These are phyloP conservation scores for Articulospora tetracladia DNA, from an alignment of 495 filamentous ascomycete genomes.

Conservation along the genomic window DNA sequence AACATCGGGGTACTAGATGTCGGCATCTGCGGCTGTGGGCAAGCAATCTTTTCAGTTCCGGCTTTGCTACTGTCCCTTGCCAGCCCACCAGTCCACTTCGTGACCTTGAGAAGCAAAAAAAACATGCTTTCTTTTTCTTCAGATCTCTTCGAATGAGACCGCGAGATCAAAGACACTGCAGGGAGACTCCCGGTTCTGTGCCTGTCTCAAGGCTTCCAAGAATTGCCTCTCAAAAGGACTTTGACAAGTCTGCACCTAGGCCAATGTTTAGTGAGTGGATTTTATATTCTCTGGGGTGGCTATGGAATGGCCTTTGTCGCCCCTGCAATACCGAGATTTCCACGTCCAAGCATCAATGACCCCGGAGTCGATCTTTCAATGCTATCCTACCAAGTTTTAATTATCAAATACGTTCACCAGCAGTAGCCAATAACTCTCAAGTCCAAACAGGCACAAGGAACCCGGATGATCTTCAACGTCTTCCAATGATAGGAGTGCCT, in stretches of 20 bases:
- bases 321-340: neutral
- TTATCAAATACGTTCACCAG: neutral
- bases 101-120: neutral
- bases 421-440: neutral
- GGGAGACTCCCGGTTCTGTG: conserved; percentile 7
- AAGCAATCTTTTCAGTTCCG: neutral
- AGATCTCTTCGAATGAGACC: neutral
- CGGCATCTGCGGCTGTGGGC: neutral
- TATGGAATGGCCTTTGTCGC: too few relatives aligned
- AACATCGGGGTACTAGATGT: neutral
- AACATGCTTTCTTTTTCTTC: conserved; percentile 11
- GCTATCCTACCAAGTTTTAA: neutral
- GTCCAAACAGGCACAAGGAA: neutral
- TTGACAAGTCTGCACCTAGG: neutral
- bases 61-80: neutral
- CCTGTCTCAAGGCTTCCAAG: conserved; percentile 10
- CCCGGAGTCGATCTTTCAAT: neutral
- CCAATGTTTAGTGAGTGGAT: neutral
- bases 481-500: neutral
- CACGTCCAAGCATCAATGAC: neutral
- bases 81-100: neutral
- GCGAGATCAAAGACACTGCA: conserved; percentile 2
- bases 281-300: neutral
- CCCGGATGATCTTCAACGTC: neutral
- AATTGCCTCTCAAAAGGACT: neutral